Evolutionary conservation across 2,329 filamentous ascomycete genomes (phyloP).

Genomic region (Torrubiella hemipterigena): DNA sequence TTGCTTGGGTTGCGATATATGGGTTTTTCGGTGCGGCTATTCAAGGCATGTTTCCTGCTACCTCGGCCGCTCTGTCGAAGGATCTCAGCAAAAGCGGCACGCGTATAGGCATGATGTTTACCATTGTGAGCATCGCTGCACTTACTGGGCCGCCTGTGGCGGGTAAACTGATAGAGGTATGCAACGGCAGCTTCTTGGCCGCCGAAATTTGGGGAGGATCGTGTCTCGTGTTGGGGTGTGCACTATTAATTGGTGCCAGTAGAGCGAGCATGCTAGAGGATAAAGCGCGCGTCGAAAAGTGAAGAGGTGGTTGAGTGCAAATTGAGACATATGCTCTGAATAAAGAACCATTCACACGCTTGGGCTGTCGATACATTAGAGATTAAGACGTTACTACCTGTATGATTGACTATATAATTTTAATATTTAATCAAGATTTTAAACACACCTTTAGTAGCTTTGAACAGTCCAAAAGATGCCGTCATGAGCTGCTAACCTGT

Average conservation of each 20-base stretch:
- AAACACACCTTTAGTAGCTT: too few species aligned
- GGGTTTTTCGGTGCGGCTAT: conserved; percentile 52
- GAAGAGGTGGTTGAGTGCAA: too few species aligned
- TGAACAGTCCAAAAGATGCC: too few species aligned
- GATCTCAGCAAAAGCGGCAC: conserved; percentile 42
- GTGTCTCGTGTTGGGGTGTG: conserved; percentile 28
- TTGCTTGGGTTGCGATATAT: conserved; percentile 50
- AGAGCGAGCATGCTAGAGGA: conserved; percentile 14
- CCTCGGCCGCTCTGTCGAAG: conserved; percentile 29
- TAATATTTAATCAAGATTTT: too few species aligned
- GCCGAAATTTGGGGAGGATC: conserved; percentile 38
- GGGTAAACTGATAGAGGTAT: conserved; percentile 33
- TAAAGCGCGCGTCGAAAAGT: not conserved
- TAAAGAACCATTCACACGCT: too few species aligned
- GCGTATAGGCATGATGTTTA: conserved; percentile 48
- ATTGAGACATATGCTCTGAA: too few species aligned
- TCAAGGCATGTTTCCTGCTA: conserved; percentile 53
- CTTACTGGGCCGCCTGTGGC: conserved; percentile 41
- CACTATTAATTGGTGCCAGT: conserved; percentile 27
- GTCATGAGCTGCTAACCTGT: too few species aligned
- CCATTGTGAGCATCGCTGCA: conserved; percentile 41
- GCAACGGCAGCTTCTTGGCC: conserved; percentile 30
- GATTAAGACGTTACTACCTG: too few species aligned
- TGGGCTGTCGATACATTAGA: too few species aligned
- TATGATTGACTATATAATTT: too few species aligned